A percentile compares a stretch with the other conserved stretches of the same genome.
phyloP scores from a whole-genome alignment of 805 yeast genomes.

The Candida golubevii region DNA sequence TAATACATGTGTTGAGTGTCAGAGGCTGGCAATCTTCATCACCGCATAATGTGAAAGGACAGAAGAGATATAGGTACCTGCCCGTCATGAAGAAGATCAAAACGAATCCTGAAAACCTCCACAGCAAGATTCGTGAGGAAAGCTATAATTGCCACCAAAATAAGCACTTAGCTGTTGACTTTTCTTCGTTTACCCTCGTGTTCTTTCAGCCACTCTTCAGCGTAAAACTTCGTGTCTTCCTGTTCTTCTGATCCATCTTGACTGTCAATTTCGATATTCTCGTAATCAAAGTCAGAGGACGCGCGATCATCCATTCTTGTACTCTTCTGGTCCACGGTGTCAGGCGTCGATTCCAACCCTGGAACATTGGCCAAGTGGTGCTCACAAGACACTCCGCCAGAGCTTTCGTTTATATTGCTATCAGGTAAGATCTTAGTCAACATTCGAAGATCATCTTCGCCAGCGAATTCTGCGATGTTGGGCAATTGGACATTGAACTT shows the following conservation, averaged over 20 bases:
- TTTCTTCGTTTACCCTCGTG: slow-evolving; percentile 4
- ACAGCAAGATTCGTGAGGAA: too few species aligned
- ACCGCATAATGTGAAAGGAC: too few species aligned
- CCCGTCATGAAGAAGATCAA: too few species aligned
- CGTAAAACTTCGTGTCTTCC: slow-evolving; percentile 14
- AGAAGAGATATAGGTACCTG: too few species aligned
- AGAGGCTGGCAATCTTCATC: too few species aligned
- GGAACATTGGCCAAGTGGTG: slow-evolving; percentile 12
- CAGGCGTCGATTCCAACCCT: slow-evolving; percentile 1
- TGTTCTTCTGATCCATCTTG: slow-evolving; percentile 15
- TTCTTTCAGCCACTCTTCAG: slow-evolving; percentile 13
- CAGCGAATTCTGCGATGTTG: slow-evolving; percentile 23
- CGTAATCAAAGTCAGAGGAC: slow-evolving; percentile 14
- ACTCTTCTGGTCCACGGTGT: not conserved
- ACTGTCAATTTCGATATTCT: slow-evolving; percentile 13
- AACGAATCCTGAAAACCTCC: too few species aligned
- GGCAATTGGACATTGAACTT: slow-evolving; percentile 38
- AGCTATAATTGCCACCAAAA: too few species aligned
- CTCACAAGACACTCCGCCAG: slow-evolving; percentile 8
- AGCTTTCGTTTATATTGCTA: slow-evolving; percentile 2
- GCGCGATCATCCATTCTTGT: slow-evolving; percentile 3
- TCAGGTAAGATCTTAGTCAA: slow-evolving; percentile 20
- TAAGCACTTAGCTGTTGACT: not conserved
- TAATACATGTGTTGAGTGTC: too few species aligned
- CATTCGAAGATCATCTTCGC: slow-evolving; percentile 18